Conservation (phyloP, 208 protist species). For the Leishmania gerbilli region DNA sequence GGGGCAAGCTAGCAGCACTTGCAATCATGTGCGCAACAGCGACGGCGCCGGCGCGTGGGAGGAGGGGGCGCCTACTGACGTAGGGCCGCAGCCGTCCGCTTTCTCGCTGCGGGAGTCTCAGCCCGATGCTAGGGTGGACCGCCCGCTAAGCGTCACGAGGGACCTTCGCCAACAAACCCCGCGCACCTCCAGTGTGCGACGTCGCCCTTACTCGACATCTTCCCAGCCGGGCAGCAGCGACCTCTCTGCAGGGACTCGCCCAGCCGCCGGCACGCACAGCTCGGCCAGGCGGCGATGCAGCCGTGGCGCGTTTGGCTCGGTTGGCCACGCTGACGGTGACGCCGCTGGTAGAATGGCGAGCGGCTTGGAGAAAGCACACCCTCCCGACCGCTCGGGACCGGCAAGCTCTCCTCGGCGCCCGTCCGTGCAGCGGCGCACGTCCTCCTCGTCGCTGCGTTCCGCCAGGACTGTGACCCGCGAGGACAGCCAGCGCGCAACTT, state of each 20-base stretch:
- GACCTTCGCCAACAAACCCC: constrained; percentile 1
- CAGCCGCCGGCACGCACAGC: not conserved
- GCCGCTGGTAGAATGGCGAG: not conserved
- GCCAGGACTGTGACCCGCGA: not conserved
- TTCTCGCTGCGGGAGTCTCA: not conserved
- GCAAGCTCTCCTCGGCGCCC: constrained; percentile 1
- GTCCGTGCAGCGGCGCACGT: constrained; percentile 3
- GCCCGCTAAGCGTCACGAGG: not conserved
- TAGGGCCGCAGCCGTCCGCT: not conserved
- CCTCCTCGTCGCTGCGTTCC: not conserved
- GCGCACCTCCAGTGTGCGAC: not conserved
- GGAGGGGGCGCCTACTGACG: not conserved
- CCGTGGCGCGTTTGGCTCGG: not conserved
- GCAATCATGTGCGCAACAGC: not conserved
- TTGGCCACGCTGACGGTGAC: not conserved
- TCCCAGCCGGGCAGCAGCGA: not conserved
- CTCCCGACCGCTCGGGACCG: not conserved
- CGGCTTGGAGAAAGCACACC: not conserved
- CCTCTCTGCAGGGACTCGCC: not conserved
- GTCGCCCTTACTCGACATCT: not conserved
- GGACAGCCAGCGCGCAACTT: not conserved
- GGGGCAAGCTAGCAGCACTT: constrained; percentile 11
- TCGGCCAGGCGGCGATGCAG: not conserved
- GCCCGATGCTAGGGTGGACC: not conserved
- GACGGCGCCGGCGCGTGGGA: not conserved